A percentile compares a stretch with the other conserved stretches of the same genome.
Conservation (phyloP, 495 filamentous ascomycete genomes). For the Podospora didyma region DNA sequence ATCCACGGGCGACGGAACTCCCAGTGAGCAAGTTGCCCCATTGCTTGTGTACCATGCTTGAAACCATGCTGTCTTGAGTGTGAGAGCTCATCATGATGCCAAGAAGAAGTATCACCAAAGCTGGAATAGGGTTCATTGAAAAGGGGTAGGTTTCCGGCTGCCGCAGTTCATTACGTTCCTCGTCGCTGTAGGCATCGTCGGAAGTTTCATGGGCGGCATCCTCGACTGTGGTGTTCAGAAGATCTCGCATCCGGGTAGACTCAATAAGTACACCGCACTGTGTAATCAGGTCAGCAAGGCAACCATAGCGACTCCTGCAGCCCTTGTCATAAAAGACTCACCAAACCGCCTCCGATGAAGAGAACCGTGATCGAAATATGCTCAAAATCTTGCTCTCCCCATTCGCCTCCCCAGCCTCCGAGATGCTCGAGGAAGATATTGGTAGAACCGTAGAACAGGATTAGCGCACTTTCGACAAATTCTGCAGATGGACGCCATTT, state of each 20-base stretch:
- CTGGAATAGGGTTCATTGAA: slow-evolving; percentile 87
- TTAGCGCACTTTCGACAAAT: slow-evolving; percentile 81
- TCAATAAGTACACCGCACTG: slow-evolving; percentile 93
- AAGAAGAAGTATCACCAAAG: slow-evolving; percentile 76
- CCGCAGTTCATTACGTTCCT: slow-evolving; percentile 48
- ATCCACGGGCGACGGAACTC: slow-evolving; percentile 68
- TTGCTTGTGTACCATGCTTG: slow-evolving; percentile 89
- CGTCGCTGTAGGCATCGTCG: slow-evolving; percentile 29
- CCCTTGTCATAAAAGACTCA: slow-evolving; percentile 37
- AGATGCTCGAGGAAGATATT: slow-evolving; percentile 96
- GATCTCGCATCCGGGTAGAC: slow-evolving; percentile 61
- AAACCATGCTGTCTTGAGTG: slow-evolving; percentile 78
- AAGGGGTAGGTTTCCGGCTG: slow-evolving; percentile 65
- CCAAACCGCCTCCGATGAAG: slow-evolving; percentile 92
- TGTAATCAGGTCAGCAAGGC: neutral
- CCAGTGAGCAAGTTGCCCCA: slow-evolving; percentile 88
- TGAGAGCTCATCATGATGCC: slow-evolving; percentile 95
- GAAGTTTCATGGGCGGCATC: slow-evolving; percentile 33
- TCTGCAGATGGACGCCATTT: slow-evolving; percentile 74
- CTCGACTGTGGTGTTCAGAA: slow-evolving; percentile 62
- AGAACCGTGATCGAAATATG: slow-evolving; percentile 90
- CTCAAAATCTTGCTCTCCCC: slow-evolving; percentile 79
- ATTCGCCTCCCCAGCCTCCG: slow-evolving; percentile 61
- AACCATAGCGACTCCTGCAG: neutral
- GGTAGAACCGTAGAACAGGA: slow-evolving; percentile 81